Percentiles rank a stretch among this genome's conserved stretches.
Conservation (phyloP, 169 alveolate genomes). For the Plasmodium gaboni region DNA sequence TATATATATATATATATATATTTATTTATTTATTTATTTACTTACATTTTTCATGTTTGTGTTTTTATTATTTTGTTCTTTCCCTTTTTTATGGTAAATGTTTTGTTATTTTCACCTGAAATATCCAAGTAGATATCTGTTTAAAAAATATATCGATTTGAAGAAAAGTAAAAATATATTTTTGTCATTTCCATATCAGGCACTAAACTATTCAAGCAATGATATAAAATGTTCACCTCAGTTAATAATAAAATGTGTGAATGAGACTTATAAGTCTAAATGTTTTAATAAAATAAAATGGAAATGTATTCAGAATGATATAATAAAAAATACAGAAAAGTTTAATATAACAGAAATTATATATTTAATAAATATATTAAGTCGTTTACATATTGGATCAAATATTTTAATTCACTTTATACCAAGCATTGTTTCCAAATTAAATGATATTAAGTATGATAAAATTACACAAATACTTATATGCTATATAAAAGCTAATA, state of each 20-base stretch:
- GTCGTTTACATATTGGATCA: slow-evolving; percentile 60
- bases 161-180: slow-evolving; percentile 1
- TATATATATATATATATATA: too few relatives aligned
- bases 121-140: neutral
- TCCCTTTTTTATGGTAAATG: neutral
- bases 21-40: too few relatives aligned
- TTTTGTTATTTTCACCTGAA: neutral
- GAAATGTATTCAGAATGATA: slow-evolving; percentile 61
- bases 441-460: slow-evolving; percentile 20
- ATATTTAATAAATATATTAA: slow-evolving; percentile 32
- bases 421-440: slow-evolving; percentile 7
- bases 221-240: slow-evolving; percentile 41
- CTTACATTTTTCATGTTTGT: neutral
- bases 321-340: slow-evolving; percentile 42
- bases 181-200: too few relatives aligned
- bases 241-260: slow-evolving; percentile 63
- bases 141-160: neutral
- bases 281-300: slow-evolving; percentile 71
- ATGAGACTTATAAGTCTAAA: slow-evolving; percentile 68
- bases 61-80: neutral
- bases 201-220: neutral
- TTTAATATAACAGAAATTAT: slow-evolving; percentile 51
- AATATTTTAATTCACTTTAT: slow-evolving; percentile 33
- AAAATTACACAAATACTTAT: slow-evolving; percentile 11
- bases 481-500: slow-evolving; percentile 55